Conservation (phyloP, 208 protist species). For the Willaertia magna region DNA sequence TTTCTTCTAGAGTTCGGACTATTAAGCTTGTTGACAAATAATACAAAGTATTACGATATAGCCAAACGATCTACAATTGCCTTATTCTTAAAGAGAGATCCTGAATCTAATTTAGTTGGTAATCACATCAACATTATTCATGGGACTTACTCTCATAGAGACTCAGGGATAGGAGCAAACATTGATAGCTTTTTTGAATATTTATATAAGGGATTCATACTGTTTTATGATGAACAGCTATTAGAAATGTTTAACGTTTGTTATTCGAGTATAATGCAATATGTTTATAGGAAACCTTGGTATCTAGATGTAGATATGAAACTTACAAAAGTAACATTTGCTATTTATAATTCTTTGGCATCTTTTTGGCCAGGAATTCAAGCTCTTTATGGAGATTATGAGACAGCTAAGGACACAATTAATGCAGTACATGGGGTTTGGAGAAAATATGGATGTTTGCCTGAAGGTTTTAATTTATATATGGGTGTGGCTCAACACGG, state of each 20-base stretch:
- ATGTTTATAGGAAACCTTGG: slow-evolving; percentile 24
- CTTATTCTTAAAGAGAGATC: slow-evolving; percentile 28
- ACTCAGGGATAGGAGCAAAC: slow-evolving; percentile 43
- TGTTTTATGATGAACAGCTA: slow-evolving; percentile 42
- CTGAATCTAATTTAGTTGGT: slow-evolving; percentile 32
- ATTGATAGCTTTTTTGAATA: slow-evolving; percentile 71
- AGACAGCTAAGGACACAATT: slow-evolving; percentile 34
- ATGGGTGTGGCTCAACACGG: not conserved
- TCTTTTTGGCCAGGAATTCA: slow-evolving; percentile 67
- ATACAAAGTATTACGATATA: slow-evolving; percentile 33
- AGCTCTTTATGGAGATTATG: slow-evolving; percentile 49
- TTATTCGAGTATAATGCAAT: slow-evolving; percentile 1
- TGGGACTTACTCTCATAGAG: slow-evolving; percentile 21
- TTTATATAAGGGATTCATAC: slow-evolving; percentile 52
- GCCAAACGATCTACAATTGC: slow-evolving; percentile 27
- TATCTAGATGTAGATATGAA: slow-evolving; percentile 48
- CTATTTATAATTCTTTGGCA: slow-evolving; percentile 49
- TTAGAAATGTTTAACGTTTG: slow-evolving; percentile 12
- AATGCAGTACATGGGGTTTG: slow-evolving; percentile 49
- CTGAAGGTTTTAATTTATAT: slow-evolving; percentile 36
- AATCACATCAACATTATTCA: slow-evolving; percentile 38
- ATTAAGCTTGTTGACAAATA: slow-evolving; percentile 35
- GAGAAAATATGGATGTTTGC: slow-evolving; percentile 47
- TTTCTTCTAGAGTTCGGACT: slow-evolving; percentile 44
- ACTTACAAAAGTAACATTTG: slow-evolving; percentile 13